Percentiles rank a stretch among this genome's conserved stretches.
Evolutionary conservation across 176 grass and related monocot genomes (phyloP).

Genomic region (Triticum aestivum): DNA sequence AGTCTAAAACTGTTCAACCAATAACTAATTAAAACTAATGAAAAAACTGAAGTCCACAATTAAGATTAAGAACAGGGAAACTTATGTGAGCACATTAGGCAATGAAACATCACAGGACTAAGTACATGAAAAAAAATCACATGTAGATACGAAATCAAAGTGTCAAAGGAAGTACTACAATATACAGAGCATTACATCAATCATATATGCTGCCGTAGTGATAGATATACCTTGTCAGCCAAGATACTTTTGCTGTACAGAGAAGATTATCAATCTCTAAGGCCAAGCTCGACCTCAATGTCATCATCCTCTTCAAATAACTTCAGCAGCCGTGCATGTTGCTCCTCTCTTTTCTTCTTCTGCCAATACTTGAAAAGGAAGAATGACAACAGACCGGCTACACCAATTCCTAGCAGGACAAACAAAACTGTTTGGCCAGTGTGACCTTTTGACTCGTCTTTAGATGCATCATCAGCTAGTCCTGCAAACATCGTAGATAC

Average conservation of each 20-base stretch:
- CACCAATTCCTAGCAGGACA: conserved; percentile 55
- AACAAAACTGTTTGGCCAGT: conserved; percentile 64
- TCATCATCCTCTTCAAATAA: conserved; percentile 91
- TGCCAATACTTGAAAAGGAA: conserved; percentile 94
- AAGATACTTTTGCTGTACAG: conserved; percentile 55
- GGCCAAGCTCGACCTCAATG: conserved; percentile 76
- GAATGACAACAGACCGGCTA: conserved; percentile 49
- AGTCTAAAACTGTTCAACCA: not conserved
- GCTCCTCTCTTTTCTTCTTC: conserved; percentile 93
- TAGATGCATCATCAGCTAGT: conserved; percentile 60
- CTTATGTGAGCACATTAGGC: not conserved
- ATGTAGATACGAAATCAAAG: not conserved
- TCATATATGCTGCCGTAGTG: not conserved
- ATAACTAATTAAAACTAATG: not conserved
- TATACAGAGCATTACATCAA: not conserved
- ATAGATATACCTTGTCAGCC: conserved; percentile 49
- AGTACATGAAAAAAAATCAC: not conserved
- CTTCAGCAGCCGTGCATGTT: conserved; percentile 82
- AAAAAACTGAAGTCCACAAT: not conserved
- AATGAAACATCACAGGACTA: not conserved
- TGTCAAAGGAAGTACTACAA: not conserved
- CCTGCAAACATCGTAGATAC: conserved; percentile 39
- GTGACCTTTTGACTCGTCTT: conserved; percentile 55
- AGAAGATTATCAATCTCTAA: conserved; percentile 60
- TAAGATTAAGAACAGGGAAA: not conserved